These are phyloP conservation scores for Colletotrichum sp. DNA, from an alignment of 2,329 filamentous ascomycete species.

Conservation along the genomic window DNA sequence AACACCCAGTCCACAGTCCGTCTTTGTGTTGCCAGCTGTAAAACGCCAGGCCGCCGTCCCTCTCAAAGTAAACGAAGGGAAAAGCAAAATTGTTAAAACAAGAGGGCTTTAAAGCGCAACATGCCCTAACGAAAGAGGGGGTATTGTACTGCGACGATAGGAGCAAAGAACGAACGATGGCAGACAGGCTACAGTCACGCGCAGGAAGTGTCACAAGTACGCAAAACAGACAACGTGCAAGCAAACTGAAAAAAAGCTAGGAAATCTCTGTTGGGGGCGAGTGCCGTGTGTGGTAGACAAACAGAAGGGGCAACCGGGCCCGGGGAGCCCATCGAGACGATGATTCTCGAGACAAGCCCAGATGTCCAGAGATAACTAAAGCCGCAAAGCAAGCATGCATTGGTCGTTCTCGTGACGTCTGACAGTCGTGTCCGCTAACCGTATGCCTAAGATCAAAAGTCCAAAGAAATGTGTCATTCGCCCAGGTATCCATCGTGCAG, in stretches of 20 bases:
- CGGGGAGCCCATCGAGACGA: conserved; percentile 11
- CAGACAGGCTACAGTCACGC: conserved; percentile 6
- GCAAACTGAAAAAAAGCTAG: conserved; percentile 17
- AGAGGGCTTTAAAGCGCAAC: not conserved
- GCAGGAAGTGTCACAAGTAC: conserved; percentile 12
- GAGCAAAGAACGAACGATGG: not conserved
- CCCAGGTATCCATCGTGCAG: conserved; percentile 23
- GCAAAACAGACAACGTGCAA: conserved; percentile 5
- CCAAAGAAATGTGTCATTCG: conserved; percentile 21
- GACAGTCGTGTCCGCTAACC: conserved; percentile 23
- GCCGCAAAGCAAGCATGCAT: conserved; percentile 18
- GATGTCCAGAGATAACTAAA: conserved; percentile 9
- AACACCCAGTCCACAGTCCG: not conserved
- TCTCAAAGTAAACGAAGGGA: not conserved
- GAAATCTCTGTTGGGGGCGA: conserved; percentile 21
- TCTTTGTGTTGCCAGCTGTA: not conserved
- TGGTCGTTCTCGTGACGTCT: conserved; percentile 21
- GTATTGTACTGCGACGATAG: not conserved
- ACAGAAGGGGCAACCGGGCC: conserved; percentile 11
- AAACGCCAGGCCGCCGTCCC: not conserved
- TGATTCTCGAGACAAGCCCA: conserved; percentile 18
- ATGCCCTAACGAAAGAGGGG: not conserved
- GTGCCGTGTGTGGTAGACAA: conserved; percentile 16
- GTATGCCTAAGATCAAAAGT: conserved; percentile 23
- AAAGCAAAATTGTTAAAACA: not conserved